phyloP scores from a whole-genome alignment of 805 yeast species.

The Pichia nakasei region DNA sequence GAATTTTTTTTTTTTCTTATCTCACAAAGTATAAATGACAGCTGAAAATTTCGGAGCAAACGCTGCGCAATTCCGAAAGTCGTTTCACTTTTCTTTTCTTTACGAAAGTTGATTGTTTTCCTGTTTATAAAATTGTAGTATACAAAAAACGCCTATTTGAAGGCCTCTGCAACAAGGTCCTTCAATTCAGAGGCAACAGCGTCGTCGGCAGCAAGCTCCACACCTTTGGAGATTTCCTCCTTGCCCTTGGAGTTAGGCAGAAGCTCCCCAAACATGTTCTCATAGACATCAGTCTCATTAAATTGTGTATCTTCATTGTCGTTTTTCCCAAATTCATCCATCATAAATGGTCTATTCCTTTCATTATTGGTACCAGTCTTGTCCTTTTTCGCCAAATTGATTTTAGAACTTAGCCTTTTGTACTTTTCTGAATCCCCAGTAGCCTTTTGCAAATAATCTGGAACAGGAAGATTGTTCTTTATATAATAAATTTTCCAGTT shows the following conservation, averaged over 20 bases:
- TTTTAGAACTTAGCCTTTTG: constrained; percentile 4
- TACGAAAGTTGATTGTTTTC: no score
- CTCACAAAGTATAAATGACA: not conserved
- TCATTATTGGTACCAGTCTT: not conserved
- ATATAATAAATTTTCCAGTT: constrained; percentile 87
- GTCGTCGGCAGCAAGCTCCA: constrained; percentile 3
- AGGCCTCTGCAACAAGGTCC: constrained; percentile 28
- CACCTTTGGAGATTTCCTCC: not conserved
- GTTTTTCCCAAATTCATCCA: not conserved
- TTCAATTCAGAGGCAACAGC: constrained; percentile 24
- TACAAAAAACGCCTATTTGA: constrained; percentile 11
- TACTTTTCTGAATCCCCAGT: constrained; percentile 67
- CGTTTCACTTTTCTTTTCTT: not conserved
- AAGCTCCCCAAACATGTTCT: constrained; percentile 15
- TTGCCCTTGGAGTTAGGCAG: constrained; percentile 1
- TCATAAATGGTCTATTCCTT: not conserved
- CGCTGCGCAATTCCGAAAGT: constrained; percentile 1
- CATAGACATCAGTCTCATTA: constrained; percentile 13
- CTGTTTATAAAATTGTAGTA: no score
- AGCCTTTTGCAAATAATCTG: constrained; percentile 70
- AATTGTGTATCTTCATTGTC: not conserved
- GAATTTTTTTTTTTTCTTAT: not conserved
- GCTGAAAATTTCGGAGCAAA: constrained; percentile 1
- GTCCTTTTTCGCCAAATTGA: no score
- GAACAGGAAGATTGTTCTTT: constrained; percentile 67